Percentiles rank a stretch among this genome's conserved stretches.
These are phyloP conservation scores for Byssochlamys sp. DNA, from an alignment of 2,329 filamentous ascomycete species.

Conservation along the genomic window DNA sequence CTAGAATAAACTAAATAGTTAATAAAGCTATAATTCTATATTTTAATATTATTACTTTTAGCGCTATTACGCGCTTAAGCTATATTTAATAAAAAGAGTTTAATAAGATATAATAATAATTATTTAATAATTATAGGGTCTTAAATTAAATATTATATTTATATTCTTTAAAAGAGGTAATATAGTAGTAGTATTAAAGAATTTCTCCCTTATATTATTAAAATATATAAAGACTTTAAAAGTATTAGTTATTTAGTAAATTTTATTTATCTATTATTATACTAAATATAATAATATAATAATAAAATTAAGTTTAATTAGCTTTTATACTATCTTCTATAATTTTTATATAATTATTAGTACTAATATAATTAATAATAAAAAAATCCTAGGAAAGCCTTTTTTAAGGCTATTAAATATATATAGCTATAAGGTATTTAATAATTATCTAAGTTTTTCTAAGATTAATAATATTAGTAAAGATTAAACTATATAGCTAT, in stretches of 20 bases:
- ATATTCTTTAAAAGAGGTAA: not conserved
- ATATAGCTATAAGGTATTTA: not conserved
- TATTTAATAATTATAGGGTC: not conserved
- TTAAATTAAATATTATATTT: not conserved
- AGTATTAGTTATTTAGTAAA: not conserved
- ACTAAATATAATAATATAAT: not conserved
- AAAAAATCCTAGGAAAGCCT: not conserved
- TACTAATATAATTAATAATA: not conserved
- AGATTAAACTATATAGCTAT: not conserved
- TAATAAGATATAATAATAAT: not conserved
- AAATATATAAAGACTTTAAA: not conserved
- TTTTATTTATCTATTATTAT: not conserved
- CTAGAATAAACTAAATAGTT: no score
- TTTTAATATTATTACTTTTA: not conserved
- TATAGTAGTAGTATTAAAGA: not conserved
- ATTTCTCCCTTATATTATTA: not conserved
- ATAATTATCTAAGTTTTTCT: not conserved
- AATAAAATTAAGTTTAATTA: not conserved
- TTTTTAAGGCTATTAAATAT: not conserved
- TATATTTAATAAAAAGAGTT: no score
- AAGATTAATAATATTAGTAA: not conserved
- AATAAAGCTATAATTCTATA: no score
- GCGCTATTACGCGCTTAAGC: no score
- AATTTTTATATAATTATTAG: not conserved
- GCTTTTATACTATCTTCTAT: not conserved